Evolutionary conservation across 2,329 filamentous ascomycete species (phyloP), one percentile per base, ranked within the genome.

Genomic region (Diaporthe citri): DNA sequence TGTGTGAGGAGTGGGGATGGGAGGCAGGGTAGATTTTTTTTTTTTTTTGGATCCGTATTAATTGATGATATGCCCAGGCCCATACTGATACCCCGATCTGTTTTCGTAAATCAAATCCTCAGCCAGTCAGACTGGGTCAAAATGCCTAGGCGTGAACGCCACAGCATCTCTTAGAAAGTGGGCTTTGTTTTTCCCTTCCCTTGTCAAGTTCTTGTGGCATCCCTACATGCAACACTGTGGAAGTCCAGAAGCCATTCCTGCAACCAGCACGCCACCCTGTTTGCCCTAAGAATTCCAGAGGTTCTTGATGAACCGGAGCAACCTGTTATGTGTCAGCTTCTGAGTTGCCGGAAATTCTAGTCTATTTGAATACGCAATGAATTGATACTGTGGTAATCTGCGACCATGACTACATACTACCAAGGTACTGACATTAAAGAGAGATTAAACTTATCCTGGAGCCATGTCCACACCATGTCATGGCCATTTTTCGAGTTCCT

Each of bases 401-500:
- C 20, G 28, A 31, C 25, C 56, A 43, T 62, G 17, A 20, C 39
- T 20, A 20, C n/a, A 31, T 36, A 48, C 8, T 15, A n/a, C 20
- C 15, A 6, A 12, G 31, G 7, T 6, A 31, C 15, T n/a, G 13
- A 12, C 28, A 8, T 25, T 15, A 28, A 1, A 67, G 20, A 36
- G 10, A 39, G 9, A 2, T 36, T n/a, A n/a, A n/a, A n/a, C 15
- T 76, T 77, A 22, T 81, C 76, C 0, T 66, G 72, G 34, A 83
- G 69, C 79, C 80, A 82, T 1, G 72, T 36, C 76, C 80, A 81
- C 0, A 83, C 78, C 76, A 78, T 79, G 0, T 78, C 72, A 1
- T 81, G 75, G 5, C 82, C 82, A 8, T 80, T 77, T 1, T 77
- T 72, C 1, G 72, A 59, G 8, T 82, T 82, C 15, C 82, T 82